These are phyloP conservation scores for Hydrangea macrophylla DNA, from an alignment of 148 eudicot genomes.

Conservation along the genomic window DNA sequence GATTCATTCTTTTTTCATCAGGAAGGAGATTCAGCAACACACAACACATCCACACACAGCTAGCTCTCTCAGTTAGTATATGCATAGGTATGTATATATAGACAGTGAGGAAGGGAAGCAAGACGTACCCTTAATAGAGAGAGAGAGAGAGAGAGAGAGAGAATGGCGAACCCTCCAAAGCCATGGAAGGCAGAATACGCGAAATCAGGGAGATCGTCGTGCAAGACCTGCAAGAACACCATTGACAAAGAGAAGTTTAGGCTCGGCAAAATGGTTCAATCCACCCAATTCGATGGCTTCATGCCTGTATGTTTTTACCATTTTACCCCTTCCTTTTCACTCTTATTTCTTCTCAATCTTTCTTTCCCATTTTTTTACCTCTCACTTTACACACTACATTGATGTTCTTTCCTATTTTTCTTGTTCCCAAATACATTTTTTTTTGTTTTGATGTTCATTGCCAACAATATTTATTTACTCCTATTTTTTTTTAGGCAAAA, in stretches of 20 bases:
- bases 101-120: too few species aligned
- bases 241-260: conserved; percentile 75
- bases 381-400: too few species aligned
- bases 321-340: neutral
- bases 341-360: neutral
- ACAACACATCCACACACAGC: too few species aligned
- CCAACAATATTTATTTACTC: neutral
- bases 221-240: conserved; percentile 71
- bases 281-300: conserved; percentile 85
- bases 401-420: neutral
- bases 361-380: too few species aligned
- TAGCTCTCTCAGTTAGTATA: too few species aligned
- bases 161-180: conserved; percentile 79
- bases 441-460: neutral
- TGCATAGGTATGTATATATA: too few species aligned
- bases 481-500: conserved; percentile 1
- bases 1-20: too few species aligned
- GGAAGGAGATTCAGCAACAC: too few species aligned
- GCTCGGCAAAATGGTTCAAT: conserved; percentile 92
- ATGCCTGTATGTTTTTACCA: conserved; percentile 67
- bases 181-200: conserved; percentile 98
- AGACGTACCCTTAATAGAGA: too few species aligned
- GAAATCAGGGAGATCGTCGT: conserved; percentile 82
- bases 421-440: neutral
- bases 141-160: neutral